Base-by-base conservation (phyloP, 495 filamentous ascomycete genomes). In the Aspergillus homomorphus region DNA sequence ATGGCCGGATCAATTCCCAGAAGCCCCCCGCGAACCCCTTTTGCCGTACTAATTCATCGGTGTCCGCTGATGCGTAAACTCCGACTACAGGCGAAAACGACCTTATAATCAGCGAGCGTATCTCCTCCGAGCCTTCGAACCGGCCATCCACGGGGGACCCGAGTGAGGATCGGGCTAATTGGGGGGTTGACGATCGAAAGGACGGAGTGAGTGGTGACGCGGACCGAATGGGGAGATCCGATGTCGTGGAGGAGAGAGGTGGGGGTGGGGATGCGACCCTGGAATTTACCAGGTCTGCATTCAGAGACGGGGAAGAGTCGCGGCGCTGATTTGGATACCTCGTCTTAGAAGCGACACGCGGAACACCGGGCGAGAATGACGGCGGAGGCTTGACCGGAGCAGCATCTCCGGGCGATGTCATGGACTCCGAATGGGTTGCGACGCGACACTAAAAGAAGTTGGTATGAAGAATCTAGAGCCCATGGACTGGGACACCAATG, bases 31-130 rank as follows among this genome's bases (percentile, higher is more conserved):
- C 69, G 61, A 98, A 92, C 18, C 94, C 94, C 76, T 98, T 98
- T 58, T 90, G 86, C 54, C 77, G 80, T 33, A 90, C 81, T 52
- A 98, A 69, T 42, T 88, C 80, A 64, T 98, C 87, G 10, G 89
- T 92, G 63, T 96, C 95, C 18, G 79, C 70, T 1, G 91, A 96
- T 16, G 90, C 85, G 65, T 91, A 87, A 3, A 98, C 81, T 0
- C 88, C 89, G 22, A 98, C 82, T 45, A 92, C 87, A 2, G 94
- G 95, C 2, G 91, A 89, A 63, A 96, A 96, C 7, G 91, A 86
- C 30, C 87, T 86, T 19, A 90, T 79, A 28, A 98, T 88, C 2
- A 94, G 75, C 56, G 86, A 85, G 28, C 89, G 79, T 23, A 86
- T 82, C 65, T 93, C 89, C 38, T 83, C 77, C n/a, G 73, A 62